Evolutionary conservation across 2,329 filamentous ascomycete species (phyloP).

Genomic region (Neocucurbitaria cava): DNA sequence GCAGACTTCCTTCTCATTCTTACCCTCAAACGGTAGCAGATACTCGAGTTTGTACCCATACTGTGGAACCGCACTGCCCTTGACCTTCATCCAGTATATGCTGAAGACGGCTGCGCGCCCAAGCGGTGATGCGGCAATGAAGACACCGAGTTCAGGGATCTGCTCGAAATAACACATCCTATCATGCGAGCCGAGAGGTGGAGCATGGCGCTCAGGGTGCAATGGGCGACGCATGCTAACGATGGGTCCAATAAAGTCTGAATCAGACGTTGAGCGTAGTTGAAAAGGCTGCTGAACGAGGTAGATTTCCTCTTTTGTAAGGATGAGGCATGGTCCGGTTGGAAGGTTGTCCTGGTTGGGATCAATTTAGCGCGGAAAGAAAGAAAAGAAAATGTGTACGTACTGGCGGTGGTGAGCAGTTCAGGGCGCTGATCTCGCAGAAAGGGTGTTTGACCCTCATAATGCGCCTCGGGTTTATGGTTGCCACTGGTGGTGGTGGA

Average conservation of each 20-base stretch:
- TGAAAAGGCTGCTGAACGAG: conserved; percentile 48
- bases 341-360: not conserved
- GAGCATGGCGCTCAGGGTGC: conserved; percentile 10
- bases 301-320: conserved; percentile 54
- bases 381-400: not conserved
- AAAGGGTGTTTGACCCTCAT: conserved; percentile 2
- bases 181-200: conserved; percentile 39
- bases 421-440: not conserved
- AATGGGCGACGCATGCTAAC: conserved; percentile 49
- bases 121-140: conserved; percentile 70
- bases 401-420: not conserved
- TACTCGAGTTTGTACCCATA: conserved; percentile 63
- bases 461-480: too few relatives aligned
- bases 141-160: conserved; percentile 73
- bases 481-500: too few relatives aligned
- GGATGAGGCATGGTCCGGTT: conserved; percentile 48
- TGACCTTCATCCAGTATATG: conserved; percentile 55
- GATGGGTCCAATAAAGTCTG: conserved; percentile 20
- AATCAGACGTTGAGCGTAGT: conserved; percentile 11
- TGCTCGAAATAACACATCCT: conserved; percentile 68
- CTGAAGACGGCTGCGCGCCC: conserved; percentile 70
- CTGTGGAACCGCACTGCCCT: conserved; percentile 48
- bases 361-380: not conserved
- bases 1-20: conserved; percentile 7
- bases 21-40: conserved; percentile 57